Evolutionary conservation across 768 basidiomycete species (phyloP).

Genomic region (Boletus insuetus): DNA sequence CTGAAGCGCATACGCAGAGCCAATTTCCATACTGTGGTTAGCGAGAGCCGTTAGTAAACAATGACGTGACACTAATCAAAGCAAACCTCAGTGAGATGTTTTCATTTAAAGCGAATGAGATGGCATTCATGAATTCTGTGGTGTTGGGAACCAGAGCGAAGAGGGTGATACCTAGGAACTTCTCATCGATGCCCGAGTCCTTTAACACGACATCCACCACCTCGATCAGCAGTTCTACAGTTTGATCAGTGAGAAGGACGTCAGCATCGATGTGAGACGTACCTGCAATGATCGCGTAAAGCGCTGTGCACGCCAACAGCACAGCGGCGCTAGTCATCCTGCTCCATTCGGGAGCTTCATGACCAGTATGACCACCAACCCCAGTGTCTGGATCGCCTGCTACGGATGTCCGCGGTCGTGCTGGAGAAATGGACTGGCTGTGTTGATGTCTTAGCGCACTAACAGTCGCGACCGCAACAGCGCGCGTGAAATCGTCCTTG

Average conservation of each 20-base stretch:
- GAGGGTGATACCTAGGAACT: constrained; percentile 93
- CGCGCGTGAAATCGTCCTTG: constrained; percentile 87
- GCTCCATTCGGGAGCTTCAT: constrained; percentile 97
- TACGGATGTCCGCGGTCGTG: constrained; percentile 42
- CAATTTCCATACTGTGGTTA: constrained; percentile 89
- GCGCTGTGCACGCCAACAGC: constrained; percentile 79
- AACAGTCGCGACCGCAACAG: constrained; percentile 92
- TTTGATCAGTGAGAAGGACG: background rate
- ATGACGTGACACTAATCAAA: background rate
- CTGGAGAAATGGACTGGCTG: constrained; percentile 47
- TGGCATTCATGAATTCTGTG: constrained; percentile 99
- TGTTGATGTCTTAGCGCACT: constrained; percentile 85
- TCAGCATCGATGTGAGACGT: constrained; percentile 25
- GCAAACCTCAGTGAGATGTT: constrained; percentile 92
- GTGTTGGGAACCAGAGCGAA: constrained; percentile 98
- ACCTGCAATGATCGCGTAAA: constrained; percentile 97
- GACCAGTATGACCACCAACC: constrained; percentile 68
- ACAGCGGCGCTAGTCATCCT: constrained; percentile 87
- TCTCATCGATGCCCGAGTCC: constrained; percentile 92
- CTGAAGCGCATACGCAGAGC: constrained; percentile 97
- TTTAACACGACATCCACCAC: constrained; percentile 92
- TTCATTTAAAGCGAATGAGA: constrained; percentile 94
- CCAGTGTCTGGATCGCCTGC: constrained; percentile 40
- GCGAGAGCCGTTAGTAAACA: background rate
- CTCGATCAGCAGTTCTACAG: constrained; percentile 84